Evolutionary conservation across 106 monocot genomes (phyloP).

Genomic region (Xerophyta viscosa): DNA sequence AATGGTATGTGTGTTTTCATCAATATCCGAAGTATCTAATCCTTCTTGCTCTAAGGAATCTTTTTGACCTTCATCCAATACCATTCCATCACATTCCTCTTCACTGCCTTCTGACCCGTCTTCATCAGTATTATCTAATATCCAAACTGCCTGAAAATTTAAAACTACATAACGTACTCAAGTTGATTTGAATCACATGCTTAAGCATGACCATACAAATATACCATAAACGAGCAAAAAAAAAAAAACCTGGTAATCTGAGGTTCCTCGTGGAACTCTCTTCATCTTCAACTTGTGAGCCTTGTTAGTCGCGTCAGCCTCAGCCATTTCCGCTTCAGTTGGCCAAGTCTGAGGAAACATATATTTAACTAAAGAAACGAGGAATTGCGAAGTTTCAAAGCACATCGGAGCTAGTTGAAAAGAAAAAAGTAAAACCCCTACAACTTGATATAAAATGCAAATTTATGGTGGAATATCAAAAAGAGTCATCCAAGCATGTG

Average conservation of each 20-base stretch:
- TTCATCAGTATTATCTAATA: slow-evolving; percentile 56
- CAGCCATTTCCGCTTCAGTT: slow-evolving; percentile 82
- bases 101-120: slow-evolving; percentile 28
- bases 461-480: no score
- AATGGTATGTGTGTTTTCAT: slow-evolving; percentile 17
- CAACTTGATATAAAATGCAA: no score
- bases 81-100: slow-evolving; percentile 63
- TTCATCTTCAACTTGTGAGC: slow-evolving; percentile 45
- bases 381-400: no score
- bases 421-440: no score
- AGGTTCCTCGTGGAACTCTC: slow-evolving; percentile 75
- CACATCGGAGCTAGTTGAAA: no score
- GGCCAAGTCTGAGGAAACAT: slow-evolving; percentile 72
- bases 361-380: background rate
- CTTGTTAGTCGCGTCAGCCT: slow-evolving; percentile 54
- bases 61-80: slow-evolving; percentile 46
- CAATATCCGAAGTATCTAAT: slow-evolving; percentile 48
- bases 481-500: no score
- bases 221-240: no score
- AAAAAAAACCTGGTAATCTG: slow-evolving; percentile 77
- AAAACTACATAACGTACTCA: no score
- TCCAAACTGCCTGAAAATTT: slow-evolving; percentile 84
- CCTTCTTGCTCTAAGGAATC: slow-evolving; percentile 12
- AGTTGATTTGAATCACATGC: no score
- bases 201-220: background rate